Evolutionary conservation across 331 rosid species (phyloP).

Genomic region (Rosa hybrid): DNA sequence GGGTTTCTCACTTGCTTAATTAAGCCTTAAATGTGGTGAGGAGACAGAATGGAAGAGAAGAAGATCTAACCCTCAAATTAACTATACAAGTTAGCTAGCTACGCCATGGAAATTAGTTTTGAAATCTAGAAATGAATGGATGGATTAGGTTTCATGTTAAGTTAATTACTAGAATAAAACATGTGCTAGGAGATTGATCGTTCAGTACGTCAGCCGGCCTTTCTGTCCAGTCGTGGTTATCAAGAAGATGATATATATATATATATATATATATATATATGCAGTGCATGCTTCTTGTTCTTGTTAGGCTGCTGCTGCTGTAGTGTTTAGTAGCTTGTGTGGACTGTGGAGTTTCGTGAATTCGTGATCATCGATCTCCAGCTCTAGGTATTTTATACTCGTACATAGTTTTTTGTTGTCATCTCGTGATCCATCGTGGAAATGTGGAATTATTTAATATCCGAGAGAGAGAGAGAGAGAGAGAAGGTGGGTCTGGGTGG

Average conservation of each 20-base stretch:
- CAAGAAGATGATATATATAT: not conserved
- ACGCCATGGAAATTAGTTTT: not conserved
- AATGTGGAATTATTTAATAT: not conserved
- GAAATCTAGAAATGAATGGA: not conserved
- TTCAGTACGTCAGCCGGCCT: not conserved
- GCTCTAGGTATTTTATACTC: constrained; percentile 13
- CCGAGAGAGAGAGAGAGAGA: not conserved
- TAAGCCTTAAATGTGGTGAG: too few species aligned
- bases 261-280: too few species aligned
- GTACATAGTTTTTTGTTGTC: not conserved
- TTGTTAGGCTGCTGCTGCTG: not conserved
- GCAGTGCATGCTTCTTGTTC: not conserved
- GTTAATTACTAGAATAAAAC: not conserved
- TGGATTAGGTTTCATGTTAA: constrained; percentile 15
- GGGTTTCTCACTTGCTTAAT: not conserved
- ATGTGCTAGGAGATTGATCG: not conserved
- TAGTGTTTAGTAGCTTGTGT: not conserved
- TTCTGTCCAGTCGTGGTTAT: not conserved
- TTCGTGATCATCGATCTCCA: constrained; percentile 20
- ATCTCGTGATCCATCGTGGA: constrained; percentile 9
- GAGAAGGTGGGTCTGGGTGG: not conserved
- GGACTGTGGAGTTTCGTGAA: constrained; percentile 25
- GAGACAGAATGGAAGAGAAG: constrained; percentile 2
- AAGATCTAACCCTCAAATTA: not conserved
- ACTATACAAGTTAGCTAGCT: not conserved